Conservation (phyloP, 441 rosid species). For the Jatropha podagrica region DNA sequence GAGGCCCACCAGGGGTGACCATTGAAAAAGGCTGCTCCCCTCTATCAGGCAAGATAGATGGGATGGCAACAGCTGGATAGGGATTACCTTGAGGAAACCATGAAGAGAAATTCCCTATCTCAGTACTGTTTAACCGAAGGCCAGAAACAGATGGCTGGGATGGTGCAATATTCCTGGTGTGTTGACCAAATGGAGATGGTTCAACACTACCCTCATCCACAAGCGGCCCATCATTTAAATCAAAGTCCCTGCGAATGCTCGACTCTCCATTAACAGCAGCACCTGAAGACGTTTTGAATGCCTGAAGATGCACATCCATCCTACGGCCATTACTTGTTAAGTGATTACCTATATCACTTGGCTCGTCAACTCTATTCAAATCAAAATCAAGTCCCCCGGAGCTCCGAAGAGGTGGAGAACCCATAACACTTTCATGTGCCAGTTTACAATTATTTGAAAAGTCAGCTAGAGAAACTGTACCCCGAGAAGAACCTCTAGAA, state of each 20-base stretch:
- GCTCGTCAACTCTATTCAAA: constrained; percentile 49
- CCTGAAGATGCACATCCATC: constrained; percentile 37
- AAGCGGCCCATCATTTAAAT: constrained; percentile 89
- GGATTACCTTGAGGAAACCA: constrained; percentile 62
- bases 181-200: constrained; percentile 45
- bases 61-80: constrained; percentile 58
- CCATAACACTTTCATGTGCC: constrained; percentile 29
- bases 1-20: constrained; percentile 50
- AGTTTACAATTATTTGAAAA: constrained; percentile 30
- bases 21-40: constrained; percentile 69
- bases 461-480: constrained; percentile 31
- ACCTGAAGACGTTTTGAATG: constrained; percentile 38
- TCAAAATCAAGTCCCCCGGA: constrained; percentile 84
- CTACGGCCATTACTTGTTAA: constrained; percentile 38
- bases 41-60: constrained; percentile 57
- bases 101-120: constrained; percentile 54
- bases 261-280: constrained; percentile 40
- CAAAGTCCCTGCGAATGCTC: constrained; percentile 60
- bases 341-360: constrained; percentile 44
- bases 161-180: constrained; percentile 40
- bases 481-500: constrained; percentile 42
- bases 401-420: constrained; percentile 36
- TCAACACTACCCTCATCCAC: constrained; percentile 60
- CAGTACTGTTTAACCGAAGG: constrained; percentile 45
- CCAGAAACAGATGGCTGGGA: constrained; percentile 51